Conservation (phyloP, 257 asterid species). For the Datura wrightii region DNA sequence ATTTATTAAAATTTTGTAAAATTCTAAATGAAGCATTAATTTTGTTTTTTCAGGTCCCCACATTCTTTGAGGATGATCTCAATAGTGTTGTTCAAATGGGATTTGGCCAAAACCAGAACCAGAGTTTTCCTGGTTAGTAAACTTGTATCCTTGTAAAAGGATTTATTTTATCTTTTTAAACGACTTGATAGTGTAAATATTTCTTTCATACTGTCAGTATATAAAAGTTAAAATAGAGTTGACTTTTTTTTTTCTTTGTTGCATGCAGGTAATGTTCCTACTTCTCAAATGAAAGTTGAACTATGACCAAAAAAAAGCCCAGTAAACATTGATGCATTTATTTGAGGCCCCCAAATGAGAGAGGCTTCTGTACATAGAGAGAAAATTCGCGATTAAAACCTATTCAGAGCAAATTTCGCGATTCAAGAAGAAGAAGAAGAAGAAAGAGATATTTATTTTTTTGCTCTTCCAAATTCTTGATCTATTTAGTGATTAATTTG, state of each 20-base stretch:
- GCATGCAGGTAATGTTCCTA: slow-evolving; percentile 57
- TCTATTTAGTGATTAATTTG: slow-evolving; percentile 29
- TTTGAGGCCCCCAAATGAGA: slow-evolving; percentile 79
- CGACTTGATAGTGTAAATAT: not conserved
- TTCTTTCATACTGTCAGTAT: not conserved
- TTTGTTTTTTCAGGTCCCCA: slow-evolving; percentile 51
- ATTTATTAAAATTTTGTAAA: not conserved
- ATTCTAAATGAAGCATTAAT: not conserved
- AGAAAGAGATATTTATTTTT: slow-evolving; percentile 26
- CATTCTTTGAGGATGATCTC: slow-evolving; percentile 86
- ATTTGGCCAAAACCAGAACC: slow-evolving; percentile 63
- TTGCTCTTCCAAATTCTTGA: slow-evolving; percentile 27
- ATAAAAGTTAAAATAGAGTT: not conserved
- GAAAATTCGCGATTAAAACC: slow-evolving; percentile 37
- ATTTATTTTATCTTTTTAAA: not conserved
- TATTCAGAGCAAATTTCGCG: slow-evolving; percentile 7
- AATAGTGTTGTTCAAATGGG: slow-evolving; percentile 89
- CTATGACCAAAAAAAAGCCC: slow-evolving; percentile 40
- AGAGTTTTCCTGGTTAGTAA: slow-evolving; percentile 66
- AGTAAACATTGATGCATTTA: slow-evolving; percentile 49
- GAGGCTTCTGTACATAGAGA: slow-evolving; percentile 83
- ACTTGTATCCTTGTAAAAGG: too few relatives aligned
- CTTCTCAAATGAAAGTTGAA: slow-evolving; percentile 72
- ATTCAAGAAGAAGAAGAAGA: not conserved
- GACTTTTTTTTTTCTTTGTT: not conserved